Conservation (phyloP, 139 green algal species). For the Limnomonas spitsbergensis region DNA sequence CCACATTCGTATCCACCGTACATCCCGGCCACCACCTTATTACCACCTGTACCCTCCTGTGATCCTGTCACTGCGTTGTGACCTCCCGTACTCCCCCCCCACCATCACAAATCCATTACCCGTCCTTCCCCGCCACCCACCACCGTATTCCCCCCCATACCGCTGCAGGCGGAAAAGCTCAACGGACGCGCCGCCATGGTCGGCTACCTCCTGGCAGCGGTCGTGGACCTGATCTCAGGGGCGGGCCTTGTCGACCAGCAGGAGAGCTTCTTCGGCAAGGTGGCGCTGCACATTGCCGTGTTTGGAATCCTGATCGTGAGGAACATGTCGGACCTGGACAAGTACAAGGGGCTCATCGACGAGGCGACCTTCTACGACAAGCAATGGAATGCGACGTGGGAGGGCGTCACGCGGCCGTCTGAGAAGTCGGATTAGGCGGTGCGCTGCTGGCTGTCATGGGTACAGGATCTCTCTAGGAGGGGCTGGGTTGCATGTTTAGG, state of each 20-base stretch:
- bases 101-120: too few relatives aligned
- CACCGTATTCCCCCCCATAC: too few relatives aligned
- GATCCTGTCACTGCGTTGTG: too few relatives aligned
- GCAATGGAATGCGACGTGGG: slow-evolving; percentile 82
- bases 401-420: slow-evolving; percentile 59
- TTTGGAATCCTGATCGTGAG: slow-evolving; percentile 77
- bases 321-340: slow-evolving; percentile 60
- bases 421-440: too few relatives aligned
- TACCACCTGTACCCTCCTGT: too few relatives aligned
- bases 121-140: too few relatives aligned
- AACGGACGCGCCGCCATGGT: slow-evolving; percentile 93
- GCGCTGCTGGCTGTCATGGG: too few relatives aligned
- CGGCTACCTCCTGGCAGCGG: slow-evolving; percentile 78
- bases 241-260: slow-evolving; percentile 87
- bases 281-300: slow-evolving; percentile 79
- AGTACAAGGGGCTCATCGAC: slow-evolving; percentile 79
- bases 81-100: too few relatives aligned
- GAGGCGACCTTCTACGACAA: slow-evolving; percentile 95
- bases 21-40: too few relatives aligned
- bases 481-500: too few relatives aligned
- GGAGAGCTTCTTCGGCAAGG: slow-evolving; percentile 86
- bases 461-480: too few relatives aligned
- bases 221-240: slow-evolving; percentile 78
- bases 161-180: slow-evolving; percentile 93
- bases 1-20: too few relatives aligned